Conservation (phyloP, 2,329 filamentous ascomycete genomes). For the Coleophoma cylindrospora region DNA sequence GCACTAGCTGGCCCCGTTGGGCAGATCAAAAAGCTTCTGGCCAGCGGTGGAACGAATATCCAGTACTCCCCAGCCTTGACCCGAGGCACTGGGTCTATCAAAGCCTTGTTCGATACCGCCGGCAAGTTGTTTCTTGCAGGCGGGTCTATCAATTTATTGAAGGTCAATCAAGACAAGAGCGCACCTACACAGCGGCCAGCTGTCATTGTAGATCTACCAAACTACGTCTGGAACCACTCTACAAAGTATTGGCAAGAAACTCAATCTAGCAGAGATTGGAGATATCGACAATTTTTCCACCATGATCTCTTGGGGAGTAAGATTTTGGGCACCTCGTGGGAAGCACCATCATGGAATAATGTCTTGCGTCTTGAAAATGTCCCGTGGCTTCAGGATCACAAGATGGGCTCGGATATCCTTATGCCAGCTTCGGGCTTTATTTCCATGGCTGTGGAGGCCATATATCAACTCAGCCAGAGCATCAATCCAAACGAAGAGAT, state of each 20-base stretch:
- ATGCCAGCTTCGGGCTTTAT: conserved; percentile 32
- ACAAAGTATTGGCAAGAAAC: conserved; percentile 49
- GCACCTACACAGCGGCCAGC: not conserved
- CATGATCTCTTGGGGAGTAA: conserved; percentile 43
- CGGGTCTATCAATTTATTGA: conserved; percentile 1
- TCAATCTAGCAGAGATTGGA: conserved; percentile 37
- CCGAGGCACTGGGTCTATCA: conserved; percentile 43
- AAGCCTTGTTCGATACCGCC: conserved; percentile 36
- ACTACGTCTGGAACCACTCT: conserved; percentile 50
- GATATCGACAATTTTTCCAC: conserved; percentile 37
- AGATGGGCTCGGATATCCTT: conserved; percentile 42
- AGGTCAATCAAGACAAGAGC: conserved; percentile 29
- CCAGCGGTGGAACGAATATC: conserved; percentile 28
- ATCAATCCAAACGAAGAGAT: not conserved
- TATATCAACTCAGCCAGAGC: conserved; percentile 6
- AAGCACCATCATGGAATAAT: conserved; percentile 23
- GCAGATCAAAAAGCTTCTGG: conserved; percentile 11
- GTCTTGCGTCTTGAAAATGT: conserved; percentile 31
- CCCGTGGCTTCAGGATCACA: conserved; percentile 48
- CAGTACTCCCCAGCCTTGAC: conserved; percentile 32
- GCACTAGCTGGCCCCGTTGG: conserved; percentile 25
- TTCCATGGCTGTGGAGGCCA: conserved; percentile 14
- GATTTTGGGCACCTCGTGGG: conserved; percentile 10
- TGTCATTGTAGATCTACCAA: conserved; percentile 38
- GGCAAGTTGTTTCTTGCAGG: conserved; percentile 5